Evolutionary conservation across 768 basidiomycete species (phyloP).

Genomic region (Amanita inopinata): DNA sequence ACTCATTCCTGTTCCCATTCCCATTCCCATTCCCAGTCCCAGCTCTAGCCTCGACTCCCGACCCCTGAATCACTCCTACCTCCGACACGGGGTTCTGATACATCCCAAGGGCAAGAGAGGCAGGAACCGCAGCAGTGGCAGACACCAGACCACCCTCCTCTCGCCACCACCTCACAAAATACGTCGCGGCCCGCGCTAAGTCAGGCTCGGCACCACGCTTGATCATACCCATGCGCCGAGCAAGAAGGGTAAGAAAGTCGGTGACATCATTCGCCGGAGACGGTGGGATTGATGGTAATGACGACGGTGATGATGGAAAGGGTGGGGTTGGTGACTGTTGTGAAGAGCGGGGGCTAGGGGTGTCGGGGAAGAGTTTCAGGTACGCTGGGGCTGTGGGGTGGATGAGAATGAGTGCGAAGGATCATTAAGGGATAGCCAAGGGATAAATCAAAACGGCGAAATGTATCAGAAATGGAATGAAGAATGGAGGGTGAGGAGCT

Average conservation of each 20-base stretch:
- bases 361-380: constrained; percentile 51
- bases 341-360: too few relatives aligned
- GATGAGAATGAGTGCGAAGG: too few relatives aligned
- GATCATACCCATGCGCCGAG: constrained; percentile 72
- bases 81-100: constrained; percentile 10
- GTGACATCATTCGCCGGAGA: constrained; percentile 49
- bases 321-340: too few relatives aligned
- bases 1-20: not conserved
- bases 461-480: too few relatives aligned
- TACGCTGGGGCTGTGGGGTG: constrained; percentile 55
- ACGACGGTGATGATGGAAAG: not conserved
- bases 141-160: constrained; percentile 54
- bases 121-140: constrained; percentile 25
- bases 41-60: not conserved
- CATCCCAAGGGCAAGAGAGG: too few relatives aligned
- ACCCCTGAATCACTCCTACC: too few relatives aligned
- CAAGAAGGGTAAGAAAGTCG: constrained; percentile 62
- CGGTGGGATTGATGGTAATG: constrained; percentile 30
- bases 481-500: too few relatives aligned
- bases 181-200: constrained; percentile 58
- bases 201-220: constrained; percentile 68
- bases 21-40: not conserved
- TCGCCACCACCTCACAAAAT: constrained; percentile 87
- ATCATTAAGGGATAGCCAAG: too few relatives aligned
- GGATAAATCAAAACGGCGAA: too few relatives aligned